Conservation (phyloP, 176 grass and related monocot genomes). For the Musa itinerans region DNA sequence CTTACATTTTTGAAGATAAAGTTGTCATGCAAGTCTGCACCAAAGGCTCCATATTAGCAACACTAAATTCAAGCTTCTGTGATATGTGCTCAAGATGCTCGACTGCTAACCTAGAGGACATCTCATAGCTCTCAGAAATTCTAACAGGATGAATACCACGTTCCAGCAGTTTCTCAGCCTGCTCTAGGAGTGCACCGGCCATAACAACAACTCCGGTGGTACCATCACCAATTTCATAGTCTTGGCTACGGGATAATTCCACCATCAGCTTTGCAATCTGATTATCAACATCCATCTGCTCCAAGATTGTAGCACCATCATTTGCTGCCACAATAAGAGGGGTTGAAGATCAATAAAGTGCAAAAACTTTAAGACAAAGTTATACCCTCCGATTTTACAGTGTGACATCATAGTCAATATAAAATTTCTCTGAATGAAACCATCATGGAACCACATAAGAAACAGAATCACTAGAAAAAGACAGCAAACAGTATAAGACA, state of each 20-base stretch:
- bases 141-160: slow-evolving; percentile 74
- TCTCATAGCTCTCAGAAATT: slow-evolving; percentile 71
- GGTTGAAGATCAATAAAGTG: no score
- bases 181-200: slow-evolving; percentile 69
- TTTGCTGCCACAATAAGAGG: slow-evolving; percentile 40
- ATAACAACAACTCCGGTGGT: slow-evolving; percentile 78
- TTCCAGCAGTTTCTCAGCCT: slow-evolving; percentile 81
- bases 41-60: slow-evolving; percentile 51
- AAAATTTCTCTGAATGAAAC: no score
- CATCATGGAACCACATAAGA: no score
- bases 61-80: slow-evolving; percentile 51
- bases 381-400: no score
- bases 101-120: slow-evolving; percentile 76
- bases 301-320: slow-evolving; percentile 76
- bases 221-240: slow-evolving; percentile 92
- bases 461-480: no score
- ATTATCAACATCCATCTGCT: slow-evolving; percentile 89
- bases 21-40: slow-evolving; percentile 83
- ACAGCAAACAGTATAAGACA: no score
- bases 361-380: no score
- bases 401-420: no score
- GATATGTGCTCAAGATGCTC: slow-evolving; percentile 69
- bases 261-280: slow-evolving; percentile 91
- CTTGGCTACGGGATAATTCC: slow-evolving; percentile 66
- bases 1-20: slow-evolving; percentile 88